Evolutionary conservation across 192 early-diverging fungal species (phyloP).

Genomic region (Coemansia aciculifera): DNA sequence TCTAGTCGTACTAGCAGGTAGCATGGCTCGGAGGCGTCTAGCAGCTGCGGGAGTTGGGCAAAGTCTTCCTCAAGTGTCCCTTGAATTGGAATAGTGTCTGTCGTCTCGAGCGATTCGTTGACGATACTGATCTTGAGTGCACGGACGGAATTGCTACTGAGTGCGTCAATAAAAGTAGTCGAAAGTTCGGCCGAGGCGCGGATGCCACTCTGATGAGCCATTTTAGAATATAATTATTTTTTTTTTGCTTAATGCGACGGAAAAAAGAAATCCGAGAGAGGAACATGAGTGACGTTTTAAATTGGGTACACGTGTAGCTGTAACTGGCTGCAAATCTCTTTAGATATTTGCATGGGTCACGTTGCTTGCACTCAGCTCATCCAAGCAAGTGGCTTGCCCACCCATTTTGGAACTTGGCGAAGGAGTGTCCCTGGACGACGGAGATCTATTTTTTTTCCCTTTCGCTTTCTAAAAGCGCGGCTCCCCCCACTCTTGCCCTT

Average conservation of each 20-base stretch:
- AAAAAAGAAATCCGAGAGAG: too few species aligned
- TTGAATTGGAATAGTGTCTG: conserved; percentile 31
- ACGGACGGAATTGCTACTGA: conserved; percentile 31
- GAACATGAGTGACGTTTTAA: not conserved
- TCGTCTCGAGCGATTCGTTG: conserved; percentile 51
- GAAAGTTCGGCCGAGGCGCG: conserved; percentile 31
- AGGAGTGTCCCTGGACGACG: not conserved
- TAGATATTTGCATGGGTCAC: conserved; percentile 1
- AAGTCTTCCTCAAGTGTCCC: conserved; percentile 61
- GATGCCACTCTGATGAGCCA: conserved; percentile 54
- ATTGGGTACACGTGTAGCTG: not conserved
- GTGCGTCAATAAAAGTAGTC: conserved; percentile 21
- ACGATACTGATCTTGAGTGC: conserved; percentile 55
- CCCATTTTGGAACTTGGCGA: not conserved
- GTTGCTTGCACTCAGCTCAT: not conserved
- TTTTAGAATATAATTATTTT: conserved; percentile 6
- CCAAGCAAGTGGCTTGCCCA: conserved; percentile 1
- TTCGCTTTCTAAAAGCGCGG: not conserved
- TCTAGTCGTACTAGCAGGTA: conserved; percentile 71
- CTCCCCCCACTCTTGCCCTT: not conserved
- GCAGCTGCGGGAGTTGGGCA: conserved; percentile 45
- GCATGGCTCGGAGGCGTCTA: conserved; percentile 60
- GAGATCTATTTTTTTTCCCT: not conserved
- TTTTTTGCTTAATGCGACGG: too few species aligned
- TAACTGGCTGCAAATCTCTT: not conserved